These are phyloP conservation scores for Brassica nigra DNA, from an alignment of 345 rosid genomes.

Conservation along the genomic window DNA sequence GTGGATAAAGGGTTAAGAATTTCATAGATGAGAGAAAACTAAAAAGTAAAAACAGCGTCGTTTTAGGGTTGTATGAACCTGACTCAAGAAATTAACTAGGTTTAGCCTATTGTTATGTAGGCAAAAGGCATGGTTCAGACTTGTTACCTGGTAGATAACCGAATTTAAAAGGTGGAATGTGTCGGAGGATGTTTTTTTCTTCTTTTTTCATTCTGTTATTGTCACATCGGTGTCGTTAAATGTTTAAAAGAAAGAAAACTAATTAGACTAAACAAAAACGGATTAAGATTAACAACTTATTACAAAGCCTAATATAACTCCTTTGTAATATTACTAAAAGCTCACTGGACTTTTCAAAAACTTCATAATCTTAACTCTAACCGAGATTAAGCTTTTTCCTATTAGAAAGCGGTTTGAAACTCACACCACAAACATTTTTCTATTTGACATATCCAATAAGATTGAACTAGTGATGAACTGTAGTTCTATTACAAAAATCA, in stretches of 20 bases:
- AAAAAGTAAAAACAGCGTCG: background rate
- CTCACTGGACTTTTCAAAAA: background rate
- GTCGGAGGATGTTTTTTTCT: background rate
- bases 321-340: background rate
- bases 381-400: background rate
- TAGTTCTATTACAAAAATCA: background rate
- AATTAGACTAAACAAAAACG: background rate
- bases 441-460: background rate
- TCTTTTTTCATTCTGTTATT: background rate
- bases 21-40: background rate
- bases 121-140: conserved; percentile 11
- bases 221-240: background rate
- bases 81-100: conserved; percentile 19
- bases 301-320: background rate
- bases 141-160: conserved; percentile 12
- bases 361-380: background rate
- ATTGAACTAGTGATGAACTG: background rate
- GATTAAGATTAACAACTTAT: background rate
- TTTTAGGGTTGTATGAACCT: background rate
- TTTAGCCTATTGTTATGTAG: conserved; percentile 3
- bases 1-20: background rate
- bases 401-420: background rate
- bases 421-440: background rate
- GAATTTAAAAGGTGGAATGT: conserved; percentile 1
- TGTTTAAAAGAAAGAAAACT: background rate